Evolutionary conservation across 2,329 filamentous ascomycete species (phyloP), one percentile per base, ranked within the genome.

Genomic region (Onygenales sp.): DNA sequence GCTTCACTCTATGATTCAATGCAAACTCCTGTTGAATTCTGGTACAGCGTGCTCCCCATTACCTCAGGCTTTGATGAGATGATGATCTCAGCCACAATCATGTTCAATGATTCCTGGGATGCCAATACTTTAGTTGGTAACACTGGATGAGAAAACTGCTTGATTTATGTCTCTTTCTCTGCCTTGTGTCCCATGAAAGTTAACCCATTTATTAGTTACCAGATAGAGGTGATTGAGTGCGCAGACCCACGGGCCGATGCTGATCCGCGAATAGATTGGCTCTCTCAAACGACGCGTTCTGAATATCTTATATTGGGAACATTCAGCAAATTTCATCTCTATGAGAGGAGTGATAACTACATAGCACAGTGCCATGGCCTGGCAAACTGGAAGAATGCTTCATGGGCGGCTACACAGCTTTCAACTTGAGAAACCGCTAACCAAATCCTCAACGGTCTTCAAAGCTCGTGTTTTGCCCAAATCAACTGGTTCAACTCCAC

Each of bases 381-480:
- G 33, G 45, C 51, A 50, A 53, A 43, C 38, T 53, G 45, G 51
- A 43, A 53, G 51, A 50, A 43, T 17, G 27, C 51, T 53, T 43
- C 44, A 50, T 35, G 51, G 51, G 33, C 51, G 45, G 13, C 45
- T 50, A 43, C 33, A 53, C 45, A 53, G 39, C 45, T 53, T 53
- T 43, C 51, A 50, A 36, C 39, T 53, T 9, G 51, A 53, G 27
- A 53, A 53, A 43, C 51, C 51, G 38, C 45, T 53, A 17, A 53
- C 51, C 9, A 53, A 53, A 35, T 53, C 35, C 39, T 53, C 51
- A 27, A 53, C 51, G 9, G 35, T 49, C 51, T 53, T 53, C 51
- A 53, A 53, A 49, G 51, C 51, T 8, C 43, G 51, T 39, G 51
- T 53, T 48, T 49, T 53, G 51, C 36, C 44, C 27, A 48, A 53